phyloP scores from a whole-genome alignment of 768 basidiomycete genomes.

The Psilocybe azurescens region DNA sequence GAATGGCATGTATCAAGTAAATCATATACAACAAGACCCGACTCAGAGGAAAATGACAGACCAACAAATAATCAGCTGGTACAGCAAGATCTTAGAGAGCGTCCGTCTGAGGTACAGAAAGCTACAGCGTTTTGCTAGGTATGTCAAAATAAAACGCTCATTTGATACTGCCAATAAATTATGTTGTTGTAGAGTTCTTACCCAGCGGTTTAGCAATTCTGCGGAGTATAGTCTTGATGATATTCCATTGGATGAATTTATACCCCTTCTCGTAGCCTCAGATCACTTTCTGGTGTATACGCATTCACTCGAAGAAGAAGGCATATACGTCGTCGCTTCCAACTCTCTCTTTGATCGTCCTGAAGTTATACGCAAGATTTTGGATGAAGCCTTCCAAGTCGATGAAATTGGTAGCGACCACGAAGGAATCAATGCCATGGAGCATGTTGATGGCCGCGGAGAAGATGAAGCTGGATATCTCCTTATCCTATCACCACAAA shows the following conservation, averaged over 20 bases:
- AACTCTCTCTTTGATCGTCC: constrained; percentile 76
- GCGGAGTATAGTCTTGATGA: constrained; percentile 87
- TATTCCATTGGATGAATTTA: constrained; percentile 77
- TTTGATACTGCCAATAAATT: constrained; percentile 11
- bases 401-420: constrained; percentile 65
- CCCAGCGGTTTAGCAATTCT: constrained; percentile 91
- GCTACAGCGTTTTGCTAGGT: constrained; percentile 92
- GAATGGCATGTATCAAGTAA: constrained; percentile 31
- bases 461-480: constrained; percentile 76
- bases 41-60: constrained; percentile 67
- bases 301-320: constrained; percentile 83
- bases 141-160: constrained; percentile 22
- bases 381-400: constrained; percentile 86
- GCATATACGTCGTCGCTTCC: constrained; percentile 89
- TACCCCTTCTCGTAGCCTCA: constrained; percentile 76
- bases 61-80: constrained; percentile 88
- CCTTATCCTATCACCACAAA: constrained; percentile 83
- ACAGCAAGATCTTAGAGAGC: constrained; percentile 90
- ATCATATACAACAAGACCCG: constrained; percentile 39
- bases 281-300: constrained; percentile 97
- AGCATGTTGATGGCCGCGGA: constrained; percentile 43
- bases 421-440: constrained; percentile 44
- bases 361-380: constrained; percentile 76
- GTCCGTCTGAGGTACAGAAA: constrained; percentile 93
- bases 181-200: constrained; percentile 56